Percentiles rank a stretch among this genome's conserved stretches.
Conservation (phyloP, 2,329 filamentous ascomycete genomes). For the Dendryphion nanum region DNA sequence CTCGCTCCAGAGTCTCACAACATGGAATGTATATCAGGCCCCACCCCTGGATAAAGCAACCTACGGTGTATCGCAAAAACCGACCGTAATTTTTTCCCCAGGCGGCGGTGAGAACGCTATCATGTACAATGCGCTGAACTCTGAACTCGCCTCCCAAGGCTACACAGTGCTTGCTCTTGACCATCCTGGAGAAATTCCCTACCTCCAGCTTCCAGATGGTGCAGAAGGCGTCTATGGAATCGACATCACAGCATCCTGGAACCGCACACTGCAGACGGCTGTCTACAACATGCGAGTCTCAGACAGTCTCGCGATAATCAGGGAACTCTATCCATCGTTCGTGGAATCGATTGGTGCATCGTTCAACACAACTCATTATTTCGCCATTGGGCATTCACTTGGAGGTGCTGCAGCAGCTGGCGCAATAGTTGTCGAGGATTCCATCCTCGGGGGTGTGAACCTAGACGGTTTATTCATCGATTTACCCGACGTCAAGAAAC, state of each 20-base stretch:
- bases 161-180: conserved; percentile 12
- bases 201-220: conserved; percentile 5
- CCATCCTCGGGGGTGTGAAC: conserved; percentile 16
- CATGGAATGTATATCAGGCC: conserved; percentile 5
- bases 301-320: conserved; percentile 13
- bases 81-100: conserved; percentile 11
- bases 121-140: conserved; percentile 6
- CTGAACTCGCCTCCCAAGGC: conserved; percentile 11
- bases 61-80: not conserved
- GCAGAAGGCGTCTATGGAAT: conserved; percentile 5
- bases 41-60: conserved; percentile 5
- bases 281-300: conserved; percentile 15
- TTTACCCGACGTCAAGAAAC: conserved; percentile 3
- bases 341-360: conserved; percentile 2
- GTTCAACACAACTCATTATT: conserved; percentile 13
- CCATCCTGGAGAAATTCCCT: conserved; percentile 12
- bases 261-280: conserved; percentile 4
- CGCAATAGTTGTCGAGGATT: conserved; percentile 4
- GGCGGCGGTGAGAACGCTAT: conserved; percentile 7
- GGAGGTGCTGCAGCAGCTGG: conserved; percentile 18
- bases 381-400: conserved; percentile 17
- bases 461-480: conserved; percentile 15
- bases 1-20: conserved; percentile 6
- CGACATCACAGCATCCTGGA: conserved; percentile 8
- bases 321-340: conserved; percentile 3